Base-by-base conservation (phyloP, 495 filamentous ascomycete genomes). In the Mycothermus thermophilus region DNA sequence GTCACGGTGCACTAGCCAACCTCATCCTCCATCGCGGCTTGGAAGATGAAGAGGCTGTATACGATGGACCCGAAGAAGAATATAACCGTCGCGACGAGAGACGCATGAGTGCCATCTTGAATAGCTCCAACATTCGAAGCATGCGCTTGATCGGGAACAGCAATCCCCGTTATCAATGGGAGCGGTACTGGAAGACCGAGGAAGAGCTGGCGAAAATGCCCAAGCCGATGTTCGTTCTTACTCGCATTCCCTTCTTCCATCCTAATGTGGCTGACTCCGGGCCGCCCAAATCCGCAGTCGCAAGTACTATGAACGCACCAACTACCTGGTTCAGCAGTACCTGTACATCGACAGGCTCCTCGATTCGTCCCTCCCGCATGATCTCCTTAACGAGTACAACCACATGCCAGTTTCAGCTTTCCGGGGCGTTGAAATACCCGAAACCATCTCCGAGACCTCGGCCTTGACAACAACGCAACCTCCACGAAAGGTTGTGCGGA, bases 331-430 rank as follows among this genome's bases (percentile, higher is more conserved):
- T 32, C 79, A 84, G 37, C 80, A 84, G 44, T 95, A 93, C 52
- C 66, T 83, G 30, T 93, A 88, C 48, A 92, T 93, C 43, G 86
- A 95, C 55, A 71, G 79, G n/a, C 59, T 95, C 13, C 69, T 95
- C 22, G 85, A 92, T 55, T 92, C 83, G 9, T 86, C 84, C 5
- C 62, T 93, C 5, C 84, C 86, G 1, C 83, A 85, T 41, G 74
- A 80, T 47, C 62, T 95, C 11, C 73, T 95, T 32, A 82, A 90
- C 46, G 87, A 93, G 46, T 95, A 95, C 55, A 71, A 72, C 35
- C 50, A 72, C 29, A 58, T 71, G 38, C 48, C 60, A 18, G 52
- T 47, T 6, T 63, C 54, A 12, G 58, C 50, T 32, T 58, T 59
- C 44, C 40, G 43, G 23, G 52, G 52, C 20, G 45, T 75, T 14